Percentiles rank a stretch among this genome's conserved stretches.
phyloP scores from a whole-genome alignment of 495 filamentous ascomycete genomes.

The Penicillium bovifimosum region DNA sequence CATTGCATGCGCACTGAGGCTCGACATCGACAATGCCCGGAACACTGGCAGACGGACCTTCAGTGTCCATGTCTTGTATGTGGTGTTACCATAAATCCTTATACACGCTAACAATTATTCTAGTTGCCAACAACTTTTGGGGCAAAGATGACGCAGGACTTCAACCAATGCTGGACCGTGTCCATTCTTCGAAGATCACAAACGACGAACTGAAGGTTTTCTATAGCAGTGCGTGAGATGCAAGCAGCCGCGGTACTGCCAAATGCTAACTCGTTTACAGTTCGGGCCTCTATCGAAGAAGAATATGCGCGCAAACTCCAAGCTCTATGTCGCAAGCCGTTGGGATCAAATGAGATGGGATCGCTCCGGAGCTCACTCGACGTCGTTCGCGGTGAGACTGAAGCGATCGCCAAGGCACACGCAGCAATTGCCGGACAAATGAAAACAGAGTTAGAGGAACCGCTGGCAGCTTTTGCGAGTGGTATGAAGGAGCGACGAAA shows the following conservation, averaged over 20 bases:
- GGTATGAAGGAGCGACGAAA: slow-evolving; percentile 93
- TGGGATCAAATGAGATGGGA: slow-evolving; percentile 85
- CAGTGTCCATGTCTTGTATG: slow-evolving; percentile 61
- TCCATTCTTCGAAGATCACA: slow-evolving; percentile 92
- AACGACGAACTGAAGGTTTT: slow-evolving; percentile 92
- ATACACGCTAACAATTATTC: slow-evolving; percentile 11
- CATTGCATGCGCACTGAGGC: slow-evolving; percentile 38
- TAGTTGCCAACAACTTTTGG: slow-evolving; percentile 99
- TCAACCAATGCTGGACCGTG: slow-evolving; percentile 84
- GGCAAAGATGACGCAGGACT: slow-evolving; percentile 98
- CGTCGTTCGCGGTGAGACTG: slow-evolving; percentile 82
- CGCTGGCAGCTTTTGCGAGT: slow-evolving; percentile 82
- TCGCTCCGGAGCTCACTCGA: slow-evolving; percentile 81
- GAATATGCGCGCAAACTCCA: slow-evolving; percentile 93
- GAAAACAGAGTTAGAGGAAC: slow-evolving; percentile 96
- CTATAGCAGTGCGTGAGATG: slow-evolving; percentile 60
- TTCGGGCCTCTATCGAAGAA: slow-evolving; percentile 89
- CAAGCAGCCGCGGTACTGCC: not conserved
- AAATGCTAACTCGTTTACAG: slow-evolving; percentile 39
- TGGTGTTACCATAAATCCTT: not conserved
- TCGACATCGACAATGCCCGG: slow-evolving; percentile 52
- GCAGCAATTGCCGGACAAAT: slow-evolving; percentile 85
- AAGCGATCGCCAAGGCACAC: slow-evolving; percentile 90
- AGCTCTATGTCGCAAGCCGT: slow-evolving; percentile 76
- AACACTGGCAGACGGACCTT: slow-evolving; percentile 55